Conservation (phyloP, 345 rosid species). For the Pistacia integerrima region DNA sequence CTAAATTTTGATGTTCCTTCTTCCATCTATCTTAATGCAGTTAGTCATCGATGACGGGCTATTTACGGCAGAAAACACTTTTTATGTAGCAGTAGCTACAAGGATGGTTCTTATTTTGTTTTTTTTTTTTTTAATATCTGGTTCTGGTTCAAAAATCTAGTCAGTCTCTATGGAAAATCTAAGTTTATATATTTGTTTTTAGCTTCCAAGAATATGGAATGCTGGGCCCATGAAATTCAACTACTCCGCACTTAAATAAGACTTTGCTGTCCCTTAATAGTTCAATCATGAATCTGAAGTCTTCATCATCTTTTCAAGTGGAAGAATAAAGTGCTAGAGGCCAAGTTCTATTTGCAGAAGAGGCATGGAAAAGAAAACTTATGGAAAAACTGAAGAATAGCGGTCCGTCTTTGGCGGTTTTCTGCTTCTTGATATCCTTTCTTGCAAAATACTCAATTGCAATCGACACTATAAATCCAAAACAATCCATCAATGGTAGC, state of each 20-base stretch:
- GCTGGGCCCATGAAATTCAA: background rate
- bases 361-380: background rate
- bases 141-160: background rate
- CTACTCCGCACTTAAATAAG: background rate
- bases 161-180: background rate
- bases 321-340: background rate
- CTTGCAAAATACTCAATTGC: background rate
- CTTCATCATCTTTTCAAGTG: background rate
- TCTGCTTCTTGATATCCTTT: background rate
- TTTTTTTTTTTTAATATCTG: no score
- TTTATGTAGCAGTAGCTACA: background rate
- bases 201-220: background rate
- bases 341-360: background rate
- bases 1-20: no score
- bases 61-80: background rate
- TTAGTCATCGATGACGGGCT: background rate
- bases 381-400: background rate
- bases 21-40: background rate
- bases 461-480: constrained; percentile 10
- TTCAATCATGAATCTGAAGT: background rate
- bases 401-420: background rate
- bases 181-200: background rate
- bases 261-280: background rate
- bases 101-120: background rate
- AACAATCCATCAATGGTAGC: constrained; percentile 3